Evolutionary conservation across 2,329 filamentous ascomycete species (phyloP).

Genomic region (Colletotrichum brevisporum): DNA sequence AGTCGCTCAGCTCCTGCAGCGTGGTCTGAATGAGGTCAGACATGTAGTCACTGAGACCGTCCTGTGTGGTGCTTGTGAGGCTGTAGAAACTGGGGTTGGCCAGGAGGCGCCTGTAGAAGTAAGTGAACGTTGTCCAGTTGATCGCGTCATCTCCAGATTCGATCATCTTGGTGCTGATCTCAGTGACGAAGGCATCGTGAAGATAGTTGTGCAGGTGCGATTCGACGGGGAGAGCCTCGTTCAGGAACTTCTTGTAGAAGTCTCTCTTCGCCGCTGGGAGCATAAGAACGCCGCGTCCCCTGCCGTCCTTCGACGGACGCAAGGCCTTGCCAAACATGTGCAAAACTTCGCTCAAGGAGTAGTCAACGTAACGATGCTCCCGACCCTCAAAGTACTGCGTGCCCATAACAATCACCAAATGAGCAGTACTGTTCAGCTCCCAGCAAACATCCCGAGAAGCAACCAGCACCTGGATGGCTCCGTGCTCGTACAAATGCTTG

Average conservation of each 20-base stretch:
- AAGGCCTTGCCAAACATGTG: constrained; percentile 99
- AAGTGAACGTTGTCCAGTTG: constrained; percentile 98
- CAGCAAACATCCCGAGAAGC: constrained; percentile 91
- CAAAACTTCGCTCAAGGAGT: constrained; percentile 91
- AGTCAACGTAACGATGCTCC: constrained; percentile 97
- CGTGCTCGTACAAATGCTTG: constrained; percentile 89
- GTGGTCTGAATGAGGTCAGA: constrained; percentile 96
- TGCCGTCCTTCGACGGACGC: constrained; percentile 81
- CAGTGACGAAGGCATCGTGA: constrained; percentile 95
- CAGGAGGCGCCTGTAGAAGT: constrained; percentile 94
- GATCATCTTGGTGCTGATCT: constrained; percentile 96
- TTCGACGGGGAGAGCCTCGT: constrained; percentile 95
- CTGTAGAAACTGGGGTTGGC: constrained; percentile 98
- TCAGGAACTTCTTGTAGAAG: constrained; percentile 99
- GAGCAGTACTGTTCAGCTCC: constrained; percentile 90
- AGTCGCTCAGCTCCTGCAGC: constrained; percentile 89
- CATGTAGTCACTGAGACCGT: constrained; percentile 92
- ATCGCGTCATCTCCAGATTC: constrained; percentile 96
- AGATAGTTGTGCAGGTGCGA: constrained; percentile 93
- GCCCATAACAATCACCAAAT: constrained; percentile 96
- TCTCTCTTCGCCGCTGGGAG: constrained; percentile 93
- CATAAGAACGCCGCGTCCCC: constrained; percentile 95
- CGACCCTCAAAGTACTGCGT: constrained; percentile 98
- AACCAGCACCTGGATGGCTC: constrained; percentile 87
- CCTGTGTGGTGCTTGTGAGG: constrained; percentile 87